A percentile compares a stretch with the other conserved stretches of the same genome.
These are phyloP conservation scores for Amaranthus palmeri DNA, from an alignment of 148 eudicot genomes.

Conservation along the genomic window DNA sequence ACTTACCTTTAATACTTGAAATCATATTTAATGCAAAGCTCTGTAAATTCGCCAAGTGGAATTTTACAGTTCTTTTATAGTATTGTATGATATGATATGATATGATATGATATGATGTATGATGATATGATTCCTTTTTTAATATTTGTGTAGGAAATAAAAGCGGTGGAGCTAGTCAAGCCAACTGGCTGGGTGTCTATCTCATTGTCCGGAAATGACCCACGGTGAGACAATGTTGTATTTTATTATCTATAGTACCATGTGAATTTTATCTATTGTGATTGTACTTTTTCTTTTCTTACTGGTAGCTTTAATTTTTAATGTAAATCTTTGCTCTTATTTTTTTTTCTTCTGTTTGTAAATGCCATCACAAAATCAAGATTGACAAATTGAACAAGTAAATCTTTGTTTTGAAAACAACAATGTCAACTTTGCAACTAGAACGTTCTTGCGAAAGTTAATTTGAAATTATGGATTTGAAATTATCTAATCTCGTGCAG, in stretches of 20 bases:
- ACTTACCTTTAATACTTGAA: no score
- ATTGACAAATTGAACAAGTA: background rate
- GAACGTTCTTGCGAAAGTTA: no score
- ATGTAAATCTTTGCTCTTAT: background rate
- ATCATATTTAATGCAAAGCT: no score
- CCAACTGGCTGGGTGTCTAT: conserved; percentile 88
- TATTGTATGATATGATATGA: no score
- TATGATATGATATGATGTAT: no score
- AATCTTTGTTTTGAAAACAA: background rate
- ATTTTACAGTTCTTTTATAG: no score
- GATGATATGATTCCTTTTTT: background rate
- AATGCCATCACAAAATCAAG: background rate
- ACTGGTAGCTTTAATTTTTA: background rate
- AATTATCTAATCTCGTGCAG: background rate
- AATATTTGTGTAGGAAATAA: conserved; percentile 56
- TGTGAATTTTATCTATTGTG: background rate
- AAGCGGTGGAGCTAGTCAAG: conserved; percentile 47
- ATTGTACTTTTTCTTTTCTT: background rate
- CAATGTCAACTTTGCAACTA: no score
- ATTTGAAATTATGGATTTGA: background rate
- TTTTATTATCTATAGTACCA: background rate
- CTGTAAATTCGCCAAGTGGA: no score
- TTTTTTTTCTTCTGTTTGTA: background rate
- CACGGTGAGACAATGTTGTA: conserved; percentile 48
- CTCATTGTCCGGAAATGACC: conserved; percentile 80